Conservation (phyloP, 2,329 filamentous ascomycete species). For the Tolypocladium endophyticum region DNA sequence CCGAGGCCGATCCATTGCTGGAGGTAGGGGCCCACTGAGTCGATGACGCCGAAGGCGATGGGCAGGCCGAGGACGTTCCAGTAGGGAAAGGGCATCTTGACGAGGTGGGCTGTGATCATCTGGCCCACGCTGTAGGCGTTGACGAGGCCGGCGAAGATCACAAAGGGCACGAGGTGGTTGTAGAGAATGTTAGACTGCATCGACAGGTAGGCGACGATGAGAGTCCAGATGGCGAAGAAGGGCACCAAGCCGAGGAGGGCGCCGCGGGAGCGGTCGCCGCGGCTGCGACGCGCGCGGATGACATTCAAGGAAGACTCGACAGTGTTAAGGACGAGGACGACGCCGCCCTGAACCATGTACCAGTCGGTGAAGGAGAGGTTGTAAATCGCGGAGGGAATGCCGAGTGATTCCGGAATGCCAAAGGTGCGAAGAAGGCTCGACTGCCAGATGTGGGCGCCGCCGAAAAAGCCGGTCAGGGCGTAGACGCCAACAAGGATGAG, state of each 20-base stretch:
- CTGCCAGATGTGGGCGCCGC: conserved; percentile 90
- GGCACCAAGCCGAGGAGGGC: conserved; percentile 77
- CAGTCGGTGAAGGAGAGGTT: conserved; percentile 80
- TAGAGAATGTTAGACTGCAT: conserved; percentile 77
- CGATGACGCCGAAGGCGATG: conserved; percentile 65
- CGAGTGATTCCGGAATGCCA: conserved; percentile 51
- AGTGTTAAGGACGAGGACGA: conserved; percentile 80
- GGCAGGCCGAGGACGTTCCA: conserved; percentile 76
- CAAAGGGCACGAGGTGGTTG: conserved; percentile 79
- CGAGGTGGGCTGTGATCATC: conserved; percentile 91
- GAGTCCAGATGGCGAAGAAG: conserved; percentile 65
- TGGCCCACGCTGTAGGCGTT: conserved; percentile 93
- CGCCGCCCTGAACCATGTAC: conserved; percentile 77
- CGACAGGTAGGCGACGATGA: conserved; percentile 69
- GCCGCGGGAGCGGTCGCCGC: conserved; percentile 59
- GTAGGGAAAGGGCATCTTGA: conserved; percentile 81
- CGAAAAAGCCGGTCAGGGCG: conserved; percentile 70
- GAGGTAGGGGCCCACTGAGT: conserved; percentile 65
- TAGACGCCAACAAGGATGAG: conserved; percentile 76
- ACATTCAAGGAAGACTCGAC: conserved; percentile 73
- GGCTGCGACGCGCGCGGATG: conserved; percentile 65
- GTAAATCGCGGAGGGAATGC: conserved; percentile 64
- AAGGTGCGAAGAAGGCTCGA: conserved; percentile 65
- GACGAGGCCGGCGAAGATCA: conserved; percentile 76
- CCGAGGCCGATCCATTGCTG: conserved; percentile 50